Base-by-base conservation (phyloP, 2,329 filamentous ascomycete species). In the Fusarium circinatum region DNA sequence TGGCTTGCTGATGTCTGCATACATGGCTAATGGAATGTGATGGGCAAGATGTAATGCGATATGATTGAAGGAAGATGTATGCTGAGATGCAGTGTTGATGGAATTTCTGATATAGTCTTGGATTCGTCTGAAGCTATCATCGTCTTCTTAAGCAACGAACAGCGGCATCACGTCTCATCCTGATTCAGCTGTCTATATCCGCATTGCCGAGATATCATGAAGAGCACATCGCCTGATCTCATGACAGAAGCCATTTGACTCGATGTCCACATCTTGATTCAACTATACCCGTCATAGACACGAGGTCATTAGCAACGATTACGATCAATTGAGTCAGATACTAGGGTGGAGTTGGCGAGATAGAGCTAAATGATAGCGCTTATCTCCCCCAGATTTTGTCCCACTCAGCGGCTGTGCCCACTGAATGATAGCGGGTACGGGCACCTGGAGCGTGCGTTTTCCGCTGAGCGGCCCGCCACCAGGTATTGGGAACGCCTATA, bases 1-100 rank as follows among this genome's bases (percentile, higher is more conserved):
- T 5, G 78, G 74, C 30, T 77, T 68, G 24, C 57, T 75, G 28
- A 79, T 79, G 39, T 78, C 75, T 34, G 71, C 74, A 32, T 71
- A 79, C 75, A 78, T 75, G 51, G 11, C 22, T 39, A 18, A 22
- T 28, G 15, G 3, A 39, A 9, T 41, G 2, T 9, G 5, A 22
- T 22, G 14, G 14, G 6, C 7, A 36, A 28, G 13, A 5, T 26
- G 5, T 3, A 54, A 28, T 2, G 32, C 1, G 8, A 22, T 38
- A 12, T 7, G 10, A 26, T 22, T n/a, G 4, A 39, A 10, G 4
- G 20, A n/a, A 8, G 20, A 55, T 7, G 0, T 28, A 17, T 18
- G 3, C 0, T 18, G 24, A 18, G 1, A 4, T 18, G 5, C 6
- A 39, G 4, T 41, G 24, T 13, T 55, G 34, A 8, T 55, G 6